These are phyloP conservation scores for Fusarium udum DNA, from an alignment of 2,329 filamentous ascomycete genomes.

Conservation along the genomic window DNA sequence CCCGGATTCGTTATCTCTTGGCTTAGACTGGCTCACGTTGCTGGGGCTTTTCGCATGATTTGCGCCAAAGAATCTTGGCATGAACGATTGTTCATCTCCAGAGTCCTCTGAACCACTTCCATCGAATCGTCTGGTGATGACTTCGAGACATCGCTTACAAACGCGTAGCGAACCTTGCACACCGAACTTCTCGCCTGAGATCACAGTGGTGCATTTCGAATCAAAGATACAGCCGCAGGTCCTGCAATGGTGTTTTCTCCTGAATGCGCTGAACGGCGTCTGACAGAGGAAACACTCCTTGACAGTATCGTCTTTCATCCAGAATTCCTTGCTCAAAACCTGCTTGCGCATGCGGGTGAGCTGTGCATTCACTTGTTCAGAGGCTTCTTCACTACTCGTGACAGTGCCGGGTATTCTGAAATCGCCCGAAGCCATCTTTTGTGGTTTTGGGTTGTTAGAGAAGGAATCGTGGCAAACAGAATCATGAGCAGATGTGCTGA, in stretches of 20 bases:
- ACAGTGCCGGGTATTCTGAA: slow-evolving; percentile 66
- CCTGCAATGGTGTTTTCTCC: slow-evolving; percentile 95
- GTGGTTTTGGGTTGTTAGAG: slow-evolving; percentile 55
- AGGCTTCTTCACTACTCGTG: slow-evolving; percentile 62
- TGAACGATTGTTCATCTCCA: slow-evolving; percentile 76
- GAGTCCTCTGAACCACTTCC: slow-evolving; percentile 89
- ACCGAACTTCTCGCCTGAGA: slow-evolving; percentile 86
- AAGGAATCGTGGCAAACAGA: slow-evolving; percentile 68
- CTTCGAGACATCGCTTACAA: slow-evolving; percentile 90
- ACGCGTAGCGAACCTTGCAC: slow-evolving; percentile 86
- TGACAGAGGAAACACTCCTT: slow-evolving; percentile 97
- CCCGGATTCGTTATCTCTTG: slow-evolving; percentile 53
- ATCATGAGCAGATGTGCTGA: slow-evolving; percentile 68
- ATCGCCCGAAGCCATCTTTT: slow-evolving; percentile 57
- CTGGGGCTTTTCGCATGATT: slow-evolving; percentile 58
- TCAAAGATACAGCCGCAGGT: slow-evolving; percentile 99
- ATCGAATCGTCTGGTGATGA: slow-evolving; percentile 90
- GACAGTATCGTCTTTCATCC: slow-evolving; percentile 99
- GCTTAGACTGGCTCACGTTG: slow-evolving; percentile 44
- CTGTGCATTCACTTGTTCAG: slow-evolving; percentile 67
- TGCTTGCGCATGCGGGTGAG: slow-evolving; percentile 82
- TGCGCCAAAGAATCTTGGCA: slow-evolving; percentile 70
- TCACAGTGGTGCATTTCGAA: slow-evolving; percentile 92
- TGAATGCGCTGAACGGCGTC: slow-evolving; percentile 89
- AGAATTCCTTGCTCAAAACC: slow-evolving; percentile 93